A percentile compares a stretch with the other conserved stretches of the same genome.
Evolutionary conservation across 164 flowering plant genomes (phyloP).

Genomic region (Saururus chinensis): DNA sequence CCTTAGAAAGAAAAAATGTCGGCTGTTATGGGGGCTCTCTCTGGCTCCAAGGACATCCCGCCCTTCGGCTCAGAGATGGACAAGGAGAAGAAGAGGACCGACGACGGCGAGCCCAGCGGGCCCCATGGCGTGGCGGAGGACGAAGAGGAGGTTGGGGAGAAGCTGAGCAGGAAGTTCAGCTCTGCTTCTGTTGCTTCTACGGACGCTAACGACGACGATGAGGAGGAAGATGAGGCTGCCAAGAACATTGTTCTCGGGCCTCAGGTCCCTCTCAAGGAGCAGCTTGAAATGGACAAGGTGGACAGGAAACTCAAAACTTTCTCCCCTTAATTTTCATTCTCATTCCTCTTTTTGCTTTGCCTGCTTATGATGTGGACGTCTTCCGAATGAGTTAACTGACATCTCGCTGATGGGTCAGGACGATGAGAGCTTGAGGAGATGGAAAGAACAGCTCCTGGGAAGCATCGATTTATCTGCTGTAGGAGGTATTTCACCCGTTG

Average conservation of each 20-base stretch:
- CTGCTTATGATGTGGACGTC: not conserved
- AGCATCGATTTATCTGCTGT: slow-evolving; percentile 30
- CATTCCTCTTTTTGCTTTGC: not conserved
- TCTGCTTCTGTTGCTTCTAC: slow-evolving; percentile 10
- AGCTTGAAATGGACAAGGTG: slow-evolving; percentile 45
- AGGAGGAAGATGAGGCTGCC: slow-evolving; percentile 19
- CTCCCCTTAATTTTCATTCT: not conserved
- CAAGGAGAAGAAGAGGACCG: slow-evolving; percentile 9
- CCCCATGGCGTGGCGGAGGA: not conserved
- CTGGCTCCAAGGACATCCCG: slow-evolving; percentile 14
- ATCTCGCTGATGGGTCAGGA: slow-evolving; percentile 12
- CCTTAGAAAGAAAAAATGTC: slow-evolving; percentile 11
- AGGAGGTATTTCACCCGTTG: slow-evolving; percentile 22
- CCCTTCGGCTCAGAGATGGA: slow-evolving; percentile 13
- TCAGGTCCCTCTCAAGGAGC: slow-evolving; percentile 37
- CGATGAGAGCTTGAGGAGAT: slow-evolving; percentile 43
- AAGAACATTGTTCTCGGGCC: slow-evolving; percentile 28
- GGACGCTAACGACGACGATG: slow-evolving; percentile 12
- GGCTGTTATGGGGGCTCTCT: slow-evolving; percentile 19
- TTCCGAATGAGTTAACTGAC: no score
- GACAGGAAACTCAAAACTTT: not conserved
- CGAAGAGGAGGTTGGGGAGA: slow-evolving; percentile 1
- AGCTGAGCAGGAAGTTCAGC: slow-evolving; percentile 13
- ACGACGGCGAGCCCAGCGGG: slow-evolving; percentile 6
- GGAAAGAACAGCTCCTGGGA: slow-evolving; percentile 50